Conservation (phyloP, 495 filamentous ascomycete genomes). For the Pseudevernia furfuracea region DNA sequence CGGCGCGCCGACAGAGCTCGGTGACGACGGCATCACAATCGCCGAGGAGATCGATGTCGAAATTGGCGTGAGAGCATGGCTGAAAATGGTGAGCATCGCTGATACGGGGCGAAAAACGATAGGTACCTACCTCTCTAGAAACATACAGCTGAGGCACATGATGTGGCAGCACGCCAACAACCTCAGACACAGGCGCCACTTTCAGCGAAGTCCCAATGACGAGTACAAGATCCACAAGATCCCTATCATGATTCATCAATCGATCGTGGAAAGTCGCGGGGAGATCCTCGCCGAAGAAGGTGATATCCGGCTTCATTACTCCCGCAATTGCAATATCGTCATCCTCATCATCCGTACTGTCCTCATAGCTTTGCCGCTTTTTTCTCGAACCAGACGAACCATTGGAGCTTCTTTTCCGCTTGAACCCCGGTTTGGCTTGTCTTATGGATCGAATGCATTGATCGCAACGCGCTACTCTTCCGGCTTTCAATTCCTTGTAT, state of each 20-base stretch:
- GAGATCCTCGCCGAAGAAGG: constrained; percentile 74
- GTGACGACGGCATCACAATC: constrained; percentile 88
- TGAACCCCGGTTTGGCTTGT: constrained; percentile 46
- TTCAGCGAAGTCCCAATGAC: constrained; percentile 97
- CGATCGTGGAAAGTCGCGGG: constrained; percentile 78
- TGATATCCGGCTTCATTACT: constrained; percentile 98
- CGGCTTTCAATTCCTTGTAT: constrained; percentile 68
- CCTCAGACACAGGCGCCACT: constrained; percentile 88
- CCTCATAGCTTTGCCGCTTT: constrained; percentile 45
- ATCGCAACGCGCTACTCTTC: constrained; percentile 58
- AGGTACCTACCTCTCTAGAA: constrained; percentile 58
- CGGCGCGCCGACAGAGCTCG: constrained; percentile 76
- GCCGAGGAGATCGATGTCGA: constrained; percentile 89
- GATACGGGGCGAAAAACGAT: neutral
- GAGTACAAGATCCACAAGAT: constrained; percentile 80
- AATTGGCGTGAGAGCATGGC: constrained; percentile 81
- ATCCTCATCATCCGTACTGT: constrained; percentile 65
- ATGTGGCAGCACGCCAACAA: constrained; percentile 69
- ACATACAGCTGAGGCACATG: constrained; percentile 92
- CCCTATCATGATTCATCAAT: constrained; percentile 67
- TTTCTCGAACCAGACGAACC: constrained; percentile 41
- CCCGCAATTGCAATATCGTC: constrained; percentile 65
- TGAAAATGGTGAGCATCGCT: constrained; percentile 27
- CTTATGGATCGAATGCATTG: constrained; percentile 47
- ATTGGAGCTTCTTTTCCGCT: constrained; percentile 69